These are phyloP conservation scores for Ophiognomonia clavigignenti-juglandacearum DNA, from an alignment of 2,329 filamentous ascomycete genomes.

Conservation along the genomic window DNA sequence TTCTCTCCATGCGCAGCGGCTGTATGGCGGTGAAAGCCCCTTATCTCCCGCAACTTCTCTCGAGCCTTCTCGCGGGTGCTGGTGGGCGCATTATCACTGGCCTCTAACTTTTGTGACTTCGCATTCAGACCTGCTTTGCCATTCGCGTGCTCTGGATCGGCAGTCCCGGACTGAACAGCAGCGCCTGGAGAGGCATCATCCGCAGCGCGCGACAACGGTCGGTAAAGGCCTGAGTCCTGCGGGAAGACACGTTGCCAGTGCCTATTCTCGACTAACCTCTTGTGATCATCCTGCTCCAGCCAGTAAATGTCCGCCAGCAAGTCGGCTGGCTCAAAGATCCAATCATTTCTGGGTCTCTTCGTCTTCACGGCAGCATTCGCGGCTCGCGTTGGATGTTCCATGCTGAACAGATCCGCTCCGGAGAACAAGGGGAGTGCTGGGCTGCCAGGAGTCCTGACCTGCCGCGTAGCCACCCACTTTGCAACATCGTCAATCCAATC, in stretches of 20 bases:
- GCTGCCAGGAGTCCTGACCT: conserved; percentile 25
- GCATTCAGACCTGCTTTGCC: conserved; percentile 20
- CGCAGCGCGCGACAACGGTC: conserved; percentile 22
- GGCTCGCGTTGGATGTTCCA: conserved; percentile 38
- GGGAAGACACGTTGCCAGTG: conserved; percentile 70
- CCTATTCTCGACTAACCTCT: conserved; percentile 73
- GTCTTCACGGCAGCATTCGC: conserved; percentile 50
- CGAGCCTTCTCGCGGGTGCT: conserved; percentile 55
- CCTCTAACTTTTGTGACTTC: conserved; percentile 28
- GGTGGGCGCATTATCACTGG: conserved; percentile 39
- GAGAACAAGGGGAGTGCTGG: conserved; percentile 41
- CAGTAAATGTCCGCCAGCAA: conserved; percentile 87
- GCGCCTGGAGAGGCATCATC: conserved; percentile 8
- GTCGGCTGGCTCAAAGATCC: conserved; percentile 78
- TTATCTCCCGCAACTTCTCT: conserved; percentile 55
- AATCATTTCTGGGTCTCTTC: conserved; percentile 74
- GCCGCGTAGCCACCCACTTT: conserved; percentile 35
- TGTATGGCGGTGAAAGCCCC: conserved; percentile 49
- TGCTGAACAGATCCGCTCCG: conserved; percentile 38
- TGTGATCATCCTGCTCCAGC: conserved; percentile 79
- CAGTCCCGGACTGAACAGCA: conserved; percentile 11
- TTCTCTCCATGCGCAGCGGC: conserved; percentile 30
- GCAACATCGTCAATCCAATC: conserved; percentile 73
- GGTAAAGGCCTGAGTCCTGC: conserved; percentile 24
- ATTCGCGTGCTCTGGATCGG: conserved; percentile 20